These are phyloP conservation scores for Niveomyces coronatus DNA, from an alignment of 2,329 filamentous ascomycete genomes.

Conservation along the genomic window DNA sequence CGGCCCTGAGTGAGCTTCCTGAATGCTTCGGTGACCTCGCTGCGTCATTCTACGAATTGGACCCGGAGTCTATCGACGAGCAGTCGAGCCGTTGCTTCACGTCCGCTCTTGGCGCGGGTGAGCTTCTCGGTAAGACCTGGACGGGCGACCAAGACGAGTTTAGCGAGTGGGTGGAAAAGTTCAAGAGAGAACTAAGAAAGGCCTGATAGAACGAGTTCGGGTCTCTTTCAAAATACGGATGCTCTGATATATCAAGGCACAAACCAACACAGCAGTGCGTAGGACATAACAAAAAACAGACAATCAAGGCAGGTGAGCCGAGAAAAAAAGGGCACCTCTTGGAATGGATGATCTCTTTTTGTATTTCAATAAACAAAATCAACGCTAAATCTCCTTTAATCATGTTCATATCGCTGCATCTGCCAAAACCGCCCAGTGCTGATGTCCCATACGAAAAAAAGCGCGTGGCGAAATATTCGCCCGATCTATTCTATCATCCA, in stretches of 20 bases:
- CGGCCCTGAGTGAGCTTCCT: slow-evolving; percentile 48
- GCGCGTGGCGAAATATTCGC: too few relatives aligned
- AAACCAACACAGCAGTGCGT: too few relatives aligned
- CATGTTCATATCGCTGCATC: not conserved
- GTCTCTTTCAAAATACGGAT: not conserved
- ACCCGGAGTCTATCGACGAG: slow-evolving; percentile 46
- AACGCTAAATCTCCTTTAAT: slow-evolving; percentile 1
- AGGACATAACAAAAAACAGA: too few relatives aligned
- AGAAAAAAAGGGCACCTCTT: too few relatives aligned
- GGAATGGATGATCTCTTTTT: too few relatives aligned
- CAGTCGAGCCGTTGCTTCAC: slow-evolving; percentile 50
- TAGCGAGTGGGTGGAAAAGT: slow-evolving; percentile 59
- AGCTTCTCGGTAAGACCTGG: slow-evolving; percentile 51
- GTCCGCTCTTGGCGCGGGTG: slow-evolving; percentile 45
- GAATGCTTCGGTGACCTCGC: slow-evolving; percentile 62
- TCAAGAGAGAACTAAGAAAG: slow-evolving; percentile 42
- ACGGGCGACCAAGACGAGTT: slow-evolving; percentile 62
- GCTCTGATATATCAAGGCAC: too few relatives aligned
- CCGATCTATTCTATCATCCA: too few relatives aligned
- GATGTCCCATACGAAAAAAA: not conserved
- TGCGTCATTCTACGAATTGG: slow-evolving; percentile 60
- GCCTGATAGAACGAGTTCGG: not conserved
- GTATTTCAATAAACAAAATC: not conserved
- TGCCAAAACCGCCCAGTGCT: not conserved
- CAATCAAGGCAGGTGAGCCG: too few relatives aligned